Base-by-base conservation (phyloP, 192 early-diverging fungal species). In the Geranomyces michiganensis region DNA sequence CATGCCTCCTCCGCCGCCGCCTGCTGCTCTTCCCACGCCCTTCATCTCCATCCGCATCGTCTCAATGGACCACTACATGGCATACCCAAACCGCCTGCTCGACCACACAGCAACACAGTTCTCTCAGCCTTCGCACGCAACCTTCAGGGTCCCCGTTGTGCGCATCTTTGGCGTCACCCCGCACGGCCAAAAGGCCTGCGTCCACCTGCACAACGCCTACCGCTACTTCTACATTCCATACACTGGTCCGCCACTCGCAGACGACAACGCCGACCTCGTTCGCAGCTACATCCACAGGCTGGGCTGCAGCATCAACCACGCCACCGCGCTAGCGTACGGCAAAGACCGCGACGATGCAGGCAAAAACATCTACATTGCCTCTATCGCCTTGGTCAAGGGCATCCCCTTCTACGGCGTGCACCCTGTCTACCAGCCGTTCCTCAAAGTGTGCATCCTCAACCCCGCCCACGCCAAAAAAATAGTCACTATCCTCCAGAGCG, bases 331-430 rank as follows among this genome's bases (percentile, higher is more conserved):
- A 56, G 78, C 81, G 30, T 69, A 73, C 53, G 47, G 68, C 12
- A 26, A 46, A 56, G 15, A 12, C 33, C 19, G 36, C 13, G 26
- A 41, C 32, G 29, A 68, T 32, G 33, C 55, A 60, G 26, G 26
- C 31, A 71, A 47, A 44, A 65, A 67, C 14, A 78, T 79, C 26
- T 83, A 84, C 36, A 78, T 96, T 15, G 88, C 87, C 0, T 92
- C 89, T 1, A 88, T 95, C 46, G 68, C 81, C 14, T 85, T 88
- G 0, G 87, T 92, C 32, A 91, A 91, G 70, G 95, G 92, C 0
- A 76, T 93, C 0, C 90, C 92, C 0, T 94, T 94, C 72, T 97
- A 97, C 77, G 95, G 95, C 7, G 93, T 93, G 75, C 87, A 90
- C 63, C 74, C 82, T 10, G 78, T 79, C 0, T 90, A 94, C 62